Conservation (phyloP, 345 rosid species). For the Brassica rapa region DNA sequence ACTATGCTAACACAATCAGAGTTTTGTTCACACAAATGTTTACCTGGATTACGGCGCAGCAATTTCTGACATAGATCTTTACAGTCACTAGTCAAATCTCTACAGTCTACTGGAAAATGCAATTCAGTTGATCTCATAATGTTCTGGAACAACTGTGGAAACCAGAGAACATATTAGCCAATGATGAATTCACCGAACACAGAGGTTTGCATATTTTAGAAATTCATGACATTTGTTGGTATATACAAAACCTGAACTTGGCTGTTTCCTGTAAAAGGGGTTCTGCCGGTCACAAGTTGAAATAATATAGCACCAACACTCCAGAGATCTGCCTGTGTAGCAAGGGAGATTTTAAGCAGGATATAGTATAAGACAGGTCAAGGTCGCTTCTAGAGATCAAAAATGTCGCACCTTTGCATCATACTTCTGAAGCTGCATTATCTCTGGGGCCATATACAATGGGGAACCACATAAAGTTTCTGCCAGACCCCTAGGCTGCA, state of each 20-base stretch:
- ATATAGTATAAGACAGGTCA: constrained; percentile 24
- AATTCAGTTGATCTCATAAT: constrained; percentile 78
- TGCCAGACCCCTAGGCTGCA: constrained; percentile 94
- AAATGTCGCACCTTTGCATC: constrained; percentile 82
- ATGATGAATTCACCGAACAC: constrained; percentile 6
- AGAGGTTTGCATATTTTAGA: neutral
- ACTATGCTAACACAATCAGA: constrained; percentile 2
- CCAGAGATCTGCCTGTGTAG: constrained; percentile 99
- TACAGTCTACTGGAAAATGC: constrained; percentile 66
- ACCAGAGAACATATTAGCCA: constrained; percentile 27
- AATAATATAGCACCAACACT: constrained; percentile 96
- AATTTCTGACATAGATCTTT: constrained; percentile 89
- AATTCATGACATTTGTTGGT: neutral
- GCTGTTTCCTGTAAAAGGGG: constrained; percentile 94
- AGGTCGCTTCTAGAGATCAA: constrained; percentile 3
- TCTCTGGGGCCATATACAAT: constrained; percentile 99
- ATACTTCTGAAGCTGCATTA: constrained; percentile 98
- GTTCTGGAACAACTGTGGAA: constrained; percentile 85
- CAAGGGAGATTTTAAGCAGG: constrained; percentile 49
- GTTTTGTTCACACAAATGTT: neutral
- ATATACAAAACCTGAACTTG: constrained; percentile 72
- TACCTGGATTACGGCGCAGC: constrained; percentile 94
- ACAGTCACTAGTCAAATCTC: constrained; percentile 68
- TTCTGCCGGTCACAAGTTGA: constrained; percentile 92
- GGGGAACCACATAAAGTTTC: constrained; percentile 99